Conservation (phyloP, 176 grass and related monocot genomes). For the Avena atlantica region DNA sequence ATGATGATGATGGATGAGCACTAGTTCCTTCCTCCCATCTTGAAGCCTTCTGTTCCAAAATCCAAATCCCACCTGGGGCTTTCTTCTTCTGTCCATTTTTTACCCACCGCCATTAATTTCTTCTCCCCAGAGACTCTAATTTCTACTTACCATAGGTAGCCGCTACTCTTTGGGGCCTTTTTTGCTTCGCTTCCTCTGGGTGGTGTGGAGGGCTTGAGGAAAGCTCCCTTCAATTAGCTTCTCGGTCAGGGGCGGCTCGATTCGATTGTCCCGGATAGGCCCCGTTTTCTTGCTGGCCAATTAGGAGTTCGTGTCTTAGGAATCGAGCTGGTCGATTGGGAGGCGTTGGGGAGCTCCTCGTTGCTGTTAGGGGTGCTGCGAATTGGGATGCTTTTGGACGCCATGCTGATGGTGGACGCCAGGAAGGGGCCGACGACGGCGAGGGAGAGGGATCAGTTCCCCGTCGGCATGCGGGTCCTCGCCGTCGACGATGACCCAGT, state of each 20-base stretch:
- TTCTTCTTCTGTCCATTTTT: neutral
- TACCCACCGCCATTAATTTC: neutral
- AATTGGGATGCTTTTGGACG: conserved; percentile 34
- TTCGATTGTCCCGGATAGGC: neutral
- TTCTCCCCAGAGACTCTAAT: conserved; percentile 38
- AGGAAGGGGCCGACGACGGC: conserved; percentile 36
- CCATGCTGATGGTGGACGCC: conserved; percentile 43
- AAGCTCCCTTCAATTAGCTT: neutral
- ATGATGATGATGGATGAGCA: conserved; percentile 16
- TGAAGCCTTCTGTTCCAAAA: neutral
- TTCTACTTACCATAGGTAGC: too few relatives aligned
- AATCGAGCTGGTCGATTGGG: neutral
- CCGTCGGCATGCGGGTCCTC: conserved; percentile 84
- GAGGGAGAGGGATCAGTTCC: conserved; percentile 60
- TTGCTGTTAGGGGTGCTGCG: neutral
- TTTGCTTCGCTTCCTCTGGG: neutral
- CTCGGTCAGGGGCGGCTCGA: neutral
- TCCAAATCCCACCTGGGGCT: conserved; percentile 24
- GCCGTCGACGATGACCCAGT: conserved; percentile 74
- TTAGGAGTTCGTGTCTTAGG: neutral
- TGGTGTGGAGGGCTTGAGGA: neutral
- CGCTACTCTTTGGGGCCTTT: too few relatives aligned
- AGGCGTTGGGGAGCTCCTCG: neutral
- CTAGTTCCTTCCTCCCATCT: neutral
- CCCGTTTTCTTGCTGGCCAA: neutral